Evolutionary conservation across 148 eudicot species (phyloP), one percentile per base, ranked within the genome.

Genomic region (Polygonum aviculare): DNA sequence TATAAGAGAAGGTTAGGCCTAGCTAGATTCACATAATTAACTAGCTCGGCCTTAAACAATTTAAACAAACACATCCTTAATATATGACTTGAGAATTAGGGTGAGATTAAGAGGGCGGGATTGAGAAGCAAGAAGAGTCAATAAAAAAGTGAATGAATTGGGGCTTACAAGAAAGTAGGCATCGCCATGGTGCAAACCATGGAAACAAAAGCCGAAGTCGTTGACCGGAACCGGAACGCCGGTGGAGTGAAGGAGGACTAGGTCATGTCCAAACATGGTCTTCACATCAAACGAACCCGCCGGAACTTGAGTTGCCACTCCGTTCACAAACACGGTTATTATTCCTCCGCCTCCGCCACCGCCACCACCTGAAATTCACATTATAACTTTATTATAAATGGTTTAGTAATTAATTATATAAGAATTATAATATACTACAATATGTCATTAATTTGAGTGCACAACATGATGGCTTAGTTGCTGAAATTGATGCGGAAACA

Each of bases 311-410:
- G 89, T 84, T 73, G 85, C 74, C 0, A 86, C 84, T 52, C 93
- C 93, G 73, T 89, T 89, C 39, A 89, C 84, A 26, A 86, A 83
- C 76, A 89, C 93, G 16, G 87, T 81, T 8, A 87, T 77, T 49
- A 73, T 33, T 72, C 88, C 89, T 80, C 67, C 67, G 4, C 31
- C 31, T 26, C 31, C 31, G 31, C 31, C 31, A 26, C 31, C 31
- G 1, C 31, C 31, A 26, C 86, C 89, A 19, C 75, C 75, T 72
- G 38, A 44, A 19, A 41, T 18, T 1, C 5, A 55, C 9, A 55
- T n/a, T 26, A 26, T 26, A 1, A 26, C 31, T 26, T 26, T 26
- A 57, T 57, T n/a, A 52, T 18, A 47, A 1, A 52, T 54, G 7
- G 22, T 6, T n/a, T 54, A 54, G 3, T 26, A 26, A 26, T 26